Evolutionary conservation across 164 flowering plant genomes (phyloP), one percentile per base, ranked within the genome.

Genomic region (Vitis cinerea): DNA sequence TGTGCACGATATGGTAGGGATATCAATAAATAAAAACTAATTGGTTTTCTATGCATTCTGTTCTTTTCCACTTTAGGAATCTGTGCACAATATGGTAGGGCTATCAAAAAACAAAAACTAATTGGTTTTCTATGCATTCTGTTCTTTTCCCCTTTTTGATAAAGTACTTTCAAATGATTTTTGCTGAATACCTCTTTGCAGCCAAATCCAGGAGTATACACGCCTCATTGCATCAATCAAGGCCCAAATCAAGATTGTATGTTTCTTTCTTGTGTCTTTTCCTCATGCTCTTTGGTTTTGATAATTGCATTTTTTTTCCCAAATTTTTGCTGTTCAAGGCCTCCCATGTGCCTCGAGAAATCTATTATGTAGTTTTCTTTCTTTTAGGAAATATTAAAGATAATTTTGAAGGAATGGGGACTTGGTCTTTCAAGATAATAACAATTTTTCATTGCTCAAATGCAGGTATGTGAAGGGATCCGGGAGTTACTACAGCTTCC

Each of bases 181-280:
- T 62, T 55, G 7, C 12, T 69, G 61, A 55, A 17, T 70, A 66
- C 15, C 16, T 37, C 14, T 49, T 1, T 83, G 81, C 86, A 92
- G 97, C 85, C 83, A 88, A 80, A 83, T 91, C 66, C 96, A 89
- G 58, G 94, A 92, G 59, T 90, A 82, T 44, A 92, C 97, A 4
- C 83, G 64, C 13, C 75, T 77, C 48, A 85, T 94, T 73, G 95
- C 94, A 58, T 81, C 88, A n/a, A 91, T 94, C 69, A 92, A 94
- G 84, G 86, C 92, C 27, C 94, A 88, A 65, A 94, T 94, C 67
- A 92, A 92, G 84, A 58, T 92, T 95, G 99, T 94, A 88, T 52
- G 81, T 54, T 53, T 9, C 8, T 17, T 59, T 10, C 8, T 51
- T 2, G 31, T 63, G 54, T 17, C 29, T 50, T 58, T 23, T 15